Conservation (phyloP, 257 asterid species). For the Solanum sparsipilum region DNA sequence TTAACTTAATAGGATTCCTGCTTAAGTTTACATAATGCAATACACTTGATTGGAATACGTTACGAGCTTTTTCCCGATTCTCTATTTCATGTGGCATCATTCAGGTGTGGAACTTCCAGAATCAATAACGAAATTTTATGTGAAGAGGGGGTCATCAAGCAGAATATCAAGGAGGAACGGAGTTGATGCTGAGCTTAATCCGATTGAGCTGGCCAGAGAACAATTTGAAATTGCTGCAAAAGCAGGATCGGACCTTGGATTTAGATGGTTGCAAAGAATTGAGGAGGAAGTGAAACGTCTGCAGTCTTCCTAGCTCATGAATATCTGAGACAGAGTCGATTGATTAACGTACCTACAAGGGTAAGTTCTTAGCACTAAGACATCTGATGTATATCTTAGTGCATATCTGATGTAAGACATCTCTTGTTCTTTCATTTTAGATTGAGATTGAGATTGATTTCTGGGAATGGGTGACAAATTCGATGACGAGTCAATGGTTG, state of each 20-base stretch:
- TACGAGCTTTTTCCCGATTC: background rate
- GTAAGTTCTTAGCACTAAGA: background rate
- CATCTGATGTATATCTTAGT: background rate
- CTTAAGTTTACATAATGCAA: background rate
- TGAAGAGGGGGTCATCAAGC: slow-evolving; percentile 26
- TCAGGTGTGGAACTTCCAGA: slow-evolving; percentile 68
- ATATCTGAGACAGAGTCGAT: background rate
- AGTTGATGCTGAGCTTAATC: slow-evolving; percentile 21
- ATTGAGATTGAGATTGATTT: slow-evolving; percentile 26
- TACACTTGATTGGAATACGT: background rate
- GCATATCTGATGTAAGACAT: background rate
- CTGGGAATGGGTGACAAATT: slow-evolving; percentile 39
- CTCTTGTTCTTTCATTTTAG: slow-evolving; percentile 7
- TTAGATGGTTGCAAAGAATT: slow-evolving; percentile 66
- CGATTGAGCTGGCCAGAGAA: slow-evolving; percentile 62
- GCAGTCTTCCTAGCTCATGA: slow-evolving; percentile 3
- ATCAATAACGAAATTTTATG: slow-evolving; percentile 40
- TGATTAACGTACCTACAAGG: background rate
- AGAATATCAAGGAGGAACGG: slow-evolving; percentile 19
- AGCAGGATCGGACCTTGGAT: slow-evolving; percentile 83
- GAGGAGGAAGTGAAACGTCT: slow-evolving; percentile 55
- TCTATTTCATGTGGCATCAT: background rate
- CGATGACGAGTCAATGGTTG: slow-evolving; percentile 44
- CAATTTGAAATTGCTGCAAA: slow-evolving; percentile 78
- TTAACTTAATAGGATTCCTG: background rate